Conservation (phyloP, 2,329 filamentous ascomycete genomes). For the Ophiostoma tasmaniense region DNA sequence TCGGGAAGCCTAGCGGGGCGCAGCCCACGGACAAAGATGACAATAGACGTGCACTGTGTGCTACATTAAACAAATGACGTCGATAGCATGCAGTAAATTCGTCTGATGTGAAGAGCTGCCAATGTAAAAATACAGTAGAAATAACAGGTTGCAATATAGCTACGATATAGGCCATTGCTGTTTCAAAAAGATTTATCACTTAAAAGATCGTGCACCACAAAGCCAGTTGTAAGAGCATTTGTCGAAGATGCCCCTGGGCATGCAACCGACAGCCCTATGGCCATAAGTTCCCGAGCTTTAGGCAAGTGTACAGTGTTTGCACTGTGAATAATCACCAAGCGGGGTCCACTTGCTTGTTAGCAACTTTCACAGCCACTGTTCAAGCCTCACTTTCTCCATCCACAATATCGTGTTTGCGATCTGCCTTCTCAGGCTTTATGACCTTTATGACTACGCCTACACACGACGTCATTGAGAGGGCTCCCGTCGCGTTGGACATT, state of each 20-base stretch:
- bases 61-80: not conserved
- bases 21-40: not conserved
- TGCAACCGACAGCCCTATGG: not conserved
- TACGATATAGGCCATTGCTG: not conserved
- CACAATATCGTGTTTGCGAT: not conserved
- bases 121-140: not conserved
- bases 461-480: not conserved
- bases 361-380: not conserved
- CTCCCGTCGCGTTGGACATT: not conserved
- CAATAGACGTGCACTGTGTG: not conserved
- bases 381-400: not conserved
- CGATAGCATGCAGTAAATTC: not conserved
- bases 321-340: not conserved
- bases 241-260: not conserved
- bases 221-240: not conserved
- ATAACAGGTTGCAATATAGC: not conserved
- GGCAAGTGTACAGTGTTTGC: not conserved
- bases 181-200: not conserved
- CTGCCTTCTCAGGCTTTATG: not conserved
- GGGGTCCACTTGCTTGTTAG: not conserved
- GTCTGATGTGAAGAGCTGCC: not conserved
- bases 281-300: not conserved
- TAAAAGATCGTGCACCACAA: not conserved
- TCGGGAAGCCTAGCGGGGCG: constrained; percentile 16
- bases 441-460: not conserved